Base-by-base conservation (phyloP, 1,284 basidiomycete species). In the Cystobasidium sp. region DNA sequence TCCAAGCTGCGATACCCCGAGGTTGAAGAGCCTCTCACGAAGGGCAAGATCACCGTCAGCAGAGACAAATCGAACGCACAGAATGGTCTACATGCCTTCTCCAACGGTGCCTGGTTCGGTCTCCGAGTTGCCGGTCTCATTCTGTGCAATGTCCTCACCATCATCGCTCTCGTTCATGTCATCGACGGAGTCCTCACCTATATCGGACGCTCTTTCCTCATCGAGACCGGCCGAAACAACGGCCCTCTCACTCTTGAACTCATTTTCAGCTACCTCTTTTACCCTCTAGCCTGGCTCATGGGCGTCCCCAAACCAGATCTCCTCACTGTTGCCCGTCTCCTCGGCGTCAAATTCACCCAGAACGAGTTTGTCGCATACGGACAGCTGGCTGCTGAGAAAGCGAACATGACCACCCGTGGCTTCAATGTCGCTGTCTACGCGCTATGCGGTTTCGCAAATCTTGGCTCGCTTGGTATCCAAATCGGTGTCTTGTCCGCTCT, bases 401-500 rank as follows among this genome's bases (percentile, higher is more conserved):
- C 58, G 83, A 85, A 70, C 68, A 84, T 77, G 55, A 74, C 69
- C n/a, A 84, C 82, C 47, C 90, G 91, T 68, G 91, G 87, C 59
- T 91, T 85, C 83, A 90, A 88, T 68, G 93, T 94, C 78, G 87
- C 89, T 52, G 89, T 89, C 44, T 93, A 93, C 80, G 89, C 89
- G 51, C 89, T 93, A 53, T 94, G 93, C 81, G 93, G 93, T 10
- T 96, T 96, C 81, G 92, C 92, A 71, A 96, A 96, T 84, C 85
- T 93, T 51, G 87, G 89, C 3, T 52, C 71, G 41, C 65, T 67
- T 56, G 49, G 31, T 82, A 93, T 95, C 80, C 92, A 94, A 83
- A 90, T 95, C 76, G 94, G 93, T 82, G 92, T 95, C 78, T 86
- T 95, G 65, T 86, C 88, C 76, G 91, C 91, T 52, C 86, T 95